phyloP scores from a whole-genome alignment of 768 basidiomycete genomes.

The Macrolepiota dolichaula region DNA sequence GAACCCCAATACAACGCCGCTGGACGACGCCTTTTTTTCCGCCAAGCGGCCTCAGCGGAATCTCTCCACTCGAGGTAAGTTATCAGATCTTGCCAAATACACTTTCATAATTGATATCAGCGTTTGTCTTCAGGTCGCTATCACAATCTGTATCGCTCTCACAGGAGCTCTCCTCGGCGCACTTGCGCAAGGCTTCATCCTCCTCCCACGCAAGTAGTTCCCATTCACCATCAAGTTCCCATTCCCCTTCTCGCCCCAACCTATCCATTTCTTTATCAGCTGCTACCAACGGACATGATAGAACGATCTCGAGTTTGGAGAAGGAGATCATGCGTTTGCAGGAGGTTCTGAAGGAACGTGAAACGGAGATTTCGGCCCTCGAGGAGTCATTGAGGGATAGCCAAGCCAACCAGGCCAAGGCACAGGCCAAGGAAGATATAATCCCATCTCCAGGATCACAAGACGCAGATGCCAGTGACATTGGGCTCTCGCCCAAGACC shows the following conservation, averaged over 20 bases:
- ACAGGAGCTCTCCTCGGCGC: conserved; percentile 91
- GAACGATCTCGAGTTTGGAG: conserved; percentile 83
- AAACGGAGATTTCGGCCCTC: conserved; percentile 81
- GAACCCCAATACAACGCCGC: conserved; percentile 47
- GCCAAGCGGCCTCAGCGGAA: conserved; percentile 82
- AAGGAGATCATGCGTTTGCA: conserved; percentile 96
- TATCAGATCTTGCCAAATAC: background rate
- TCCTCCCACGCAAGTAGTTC: conserved; percentile 72
- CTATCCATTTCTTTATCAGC: conserved; percentile 51
- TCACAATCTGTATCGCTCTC: conserved; percentile 95
- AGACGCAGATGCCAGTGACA: conserved; percentile 19
- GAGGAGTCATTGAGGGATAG: conserved; percentile 51
- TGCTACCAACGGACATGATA: conserved; percentile 44
- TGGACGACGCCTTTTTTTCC: conserved; percentile 77
- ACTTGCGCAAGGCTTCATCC: conserved; percentile 78
- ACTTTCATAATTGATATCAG: conserved; percentile 13
- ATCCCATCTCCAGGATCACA: conserved; percentile 21
- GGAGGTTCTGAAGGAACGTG: conserved; percentile 86
- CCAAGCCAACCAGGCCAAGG: conserved; percentile 20
- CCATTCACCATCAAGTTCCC: conserved; percentile 60
- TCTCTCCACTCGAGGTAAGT: conserved; percentile 82
- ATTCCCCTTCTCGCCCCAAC: conserved; percentile 41
- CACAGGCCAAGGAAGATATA: conserved; percentile 3
- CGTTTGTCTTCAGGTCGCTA: conserved; percentile 59
- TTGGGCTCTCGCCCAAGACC: conserved; percentile 66